These are phyloP conservation scores for Cornus suecica DNA, from an alignment of 148 eudicot species.

Conservation along the genomic window DNA sequence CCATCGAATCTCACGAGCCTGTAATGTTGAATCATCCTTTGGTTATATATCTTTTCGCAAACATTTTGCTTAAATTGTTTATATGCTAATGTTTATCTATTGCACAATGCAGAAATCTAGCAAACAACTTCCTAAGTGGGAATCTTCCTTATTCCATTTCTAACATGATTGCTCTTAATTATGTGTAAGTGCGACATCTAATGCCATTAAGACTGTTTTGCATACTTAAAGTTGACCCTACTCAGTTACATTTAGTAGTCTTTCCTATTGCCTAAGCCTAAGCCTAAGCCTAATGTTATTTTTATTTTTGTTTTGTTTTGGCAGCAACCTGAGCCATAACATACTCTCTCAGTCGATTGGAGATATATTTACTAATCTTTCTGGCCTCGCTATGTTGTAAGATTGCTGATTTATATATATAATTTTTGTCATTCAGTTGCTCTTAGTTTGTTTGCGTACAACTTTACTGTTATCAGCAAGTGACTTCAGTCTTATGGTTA, in stretches of 20 bases:
- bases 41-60: neutral
- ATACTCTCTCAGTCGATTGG: conserved; percentile 59
- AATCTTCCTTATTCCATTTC: conserved; percentile 78
- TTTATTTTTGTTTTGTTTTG: conserved; percentile 2
- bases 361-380: conserved; percentile 75
- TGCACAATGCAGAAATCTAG: conserved; percentile 70
- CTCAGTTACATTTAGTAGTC: conserved; percentile 7
- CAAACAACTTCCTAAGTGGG: conserved; percentile 70
- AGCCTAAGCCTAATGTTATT: conserved; percentile 9
- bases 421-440: neutral
- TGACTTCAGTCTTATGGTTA: neutral
- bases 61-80: conserved; percentile 1
- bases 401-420: conserved; percentile 14
- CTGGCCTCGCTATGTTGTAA: conserved; percentile 68
- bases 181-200: conserved; percentile 52
- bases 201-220: neutral
- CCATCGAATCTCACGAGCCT: conserved; percentile 82
- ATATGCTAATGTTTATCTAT: neutral
- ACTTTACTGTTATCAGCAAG: conserved; percentile 1
- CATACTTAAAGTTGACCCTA: neutral
- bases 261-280: conserved; percentile 15
- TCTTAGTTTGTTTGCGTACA: neutral
- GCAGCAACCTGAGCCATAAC: conserved; percentile 83
- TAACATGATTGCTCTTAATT: conserved; percentile 57
- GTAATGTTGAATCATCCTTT: conserved; percentile 32